phyloP scores from a whole-genome alignment of 192 early-diverging fungal genomes.

The Linnemannia exigua region DNA sequence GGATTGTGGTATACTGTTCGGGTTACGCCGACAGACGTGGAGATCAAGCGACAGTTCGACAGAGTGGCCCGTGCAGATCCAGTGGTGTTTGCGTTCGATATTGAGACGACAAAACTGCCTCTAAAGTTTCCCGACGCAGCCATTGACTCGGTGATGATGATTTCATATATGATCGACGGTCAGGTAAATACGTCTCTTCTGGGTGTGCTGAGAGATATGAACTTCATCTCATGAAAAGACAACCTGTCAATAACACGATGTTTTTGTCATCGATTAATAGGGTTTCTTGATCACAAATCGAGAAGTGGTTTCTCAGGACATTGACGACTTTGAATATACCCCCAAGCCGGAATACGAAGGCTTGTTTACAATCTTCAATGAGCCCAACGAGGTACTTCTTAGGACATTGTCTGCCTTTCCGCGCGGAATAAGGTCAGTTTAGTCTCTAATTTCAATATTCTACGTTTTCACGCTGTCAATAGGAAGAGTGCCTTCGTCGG shows the following conservation, averaged over 20 bases:
- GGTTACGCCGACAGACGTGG: constrained; percentile 66
- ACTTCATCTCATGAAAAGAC: background rate
- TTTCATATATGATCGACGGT: constrained; percentile 99
- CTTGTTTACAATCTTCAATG: constrained; percentile 98
- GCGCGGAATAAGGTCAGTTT: background rate
- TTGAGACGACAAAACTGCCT: constrained; percentile 98
- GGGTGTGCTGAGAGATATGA: background rate
- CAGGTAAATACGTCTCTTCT: constrained; percentile 67
- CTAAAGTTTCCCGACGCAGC: constrained; percentile 96
- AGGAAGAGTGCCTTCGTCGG: constrained; percentile 78
- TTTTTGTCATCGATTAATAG: constrained; percentile 51
- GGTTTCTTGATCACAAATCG: constrained; percentile 98
- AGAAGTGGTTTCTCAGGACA: constrained; percentile 95
- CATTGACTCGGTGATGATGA: constrained; percentile 99
- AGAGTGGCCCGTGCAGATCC: constrained; percentile 95
- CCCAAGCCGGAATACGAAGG: constrained; percentile 96
- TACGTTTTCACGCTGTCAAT: background rate
- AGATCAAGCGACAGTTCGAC: constrained; percentile 77
- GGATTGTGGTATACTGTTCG: constrained; percentile 94
- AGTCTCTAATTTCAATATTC: background rate
- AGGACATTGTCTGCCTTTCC: background rate
- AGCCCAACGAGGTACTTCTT: constrained; percentile 81
- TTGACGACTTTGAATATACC: constrained; percentile 98
- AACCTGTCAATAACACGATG: background rate
- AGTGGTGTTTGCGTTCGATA: constrained; percentile 96